Evolutionary conservation across 73 alveolate species (phyloP).

Genomic region (Paramecium tetraurelia): DNA sequence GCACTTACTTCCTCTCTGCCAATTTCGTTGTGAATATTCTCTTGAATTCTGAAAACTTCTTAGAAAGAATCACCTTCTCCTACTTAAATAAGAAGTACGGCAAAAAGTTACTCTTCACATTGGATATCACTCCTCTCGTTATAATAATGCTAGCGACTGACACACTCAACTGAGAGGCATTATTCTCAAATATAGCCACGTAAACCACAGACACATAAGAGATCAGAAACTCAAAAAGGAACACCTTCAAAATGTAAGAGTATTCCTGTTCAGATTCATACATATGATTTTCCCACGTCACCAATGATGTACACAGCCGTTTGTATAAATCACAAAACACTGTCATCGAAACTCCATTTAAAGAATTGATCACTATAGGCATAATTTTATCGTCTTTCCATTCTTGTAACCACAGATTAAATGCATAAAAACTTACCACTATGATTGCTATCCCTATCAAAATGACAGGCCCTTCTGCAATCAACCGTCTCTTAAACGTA

Average conservation of each 20-base stretch:
- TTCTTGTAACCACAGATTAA: neutral
- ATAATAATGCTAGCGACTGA: slow-evolving; percentile 9
- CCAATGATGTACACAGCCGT: slow-evolving; percentile 11
- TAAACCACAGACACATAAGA: slow-evolving; percentile 2
- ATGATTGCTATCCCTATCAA: slow-evolving; percentile 25
- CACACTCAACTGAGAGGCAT: neutral
- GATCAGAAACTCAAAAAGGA: neutral
- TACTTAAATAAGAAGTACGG: neutral
- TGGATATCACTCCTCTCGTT: slow-evolving; percentile 24
- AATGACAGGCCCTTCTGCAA: neutral
- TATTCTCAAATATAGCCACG: slow-evolving; percentile 11
- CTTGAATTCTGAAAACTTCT: neutral
- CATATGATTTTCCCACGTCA: slow-evolving; percentile 38
- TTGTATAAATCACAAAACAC: slow-evolving; percentile 33
- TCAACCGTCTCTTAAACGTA: slow-evolving; percentile 12
- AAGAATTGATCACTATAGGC: slow-evolving; percentile 20
- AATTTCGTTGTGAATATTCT: neutral
- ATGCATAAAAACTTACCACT: neutral
- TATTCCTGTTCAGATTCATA: slow-evolving; percentile 36
- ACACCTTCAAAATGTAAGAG: neutral
- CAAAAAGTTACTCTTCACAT: neutral
- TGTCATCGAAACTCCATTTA: slow-evolving; percentile 22
- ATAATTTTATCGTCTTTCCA: neutral
- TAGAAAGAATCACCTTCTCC: neutral
- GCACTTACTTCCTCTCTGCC: neutral